A percentile compares a stretch with the other conserved stretches of the same genome.
These are phyloP conservation scores for Neurospora sp. DNA, from an alignment of 495 filamentous ascomycete genomes.

Conservation along the genomic window DNA sequence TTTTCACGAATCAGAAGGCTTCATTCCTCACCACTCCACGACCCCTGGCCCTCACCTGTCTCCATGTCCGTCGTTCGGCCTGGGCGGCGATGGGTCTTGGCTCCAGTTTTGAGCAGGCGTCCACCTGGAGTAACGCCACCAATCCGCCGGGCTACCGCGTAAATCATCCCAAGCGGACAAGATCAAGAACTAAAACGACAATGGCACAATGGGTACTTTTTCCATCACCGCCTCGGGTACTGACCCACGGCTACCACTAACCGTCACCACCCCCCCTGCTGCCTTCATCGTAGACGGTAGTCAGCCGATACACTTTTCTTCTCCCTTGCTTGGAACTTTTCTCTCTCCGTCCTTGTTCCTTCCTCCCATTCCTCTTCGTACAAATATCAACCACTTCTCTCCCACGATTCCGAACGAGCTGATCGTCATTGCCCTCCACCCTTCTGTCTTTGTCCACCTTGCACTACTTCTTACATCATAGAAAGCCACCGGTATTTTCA, in stretches of 20 bases:
- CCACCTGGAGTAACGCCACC: slow-evolving; percentile 16
- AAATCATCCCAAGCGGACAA: slow-evolving; percentile 1
- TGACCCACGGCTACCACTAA: slow-evolving; percentile 10
- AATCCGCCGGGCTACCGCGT: slow-evolving; percentile 6
- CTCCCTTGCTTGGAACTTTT: not conserved
- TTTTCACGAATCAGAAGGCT: slow-evolving; percentile 10
- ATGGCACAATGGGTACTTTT: slow-evolving; percentile 7
- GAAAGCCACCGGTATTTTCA: not conserved
- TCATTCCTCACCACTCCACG: slow-evolving; percentile 1
- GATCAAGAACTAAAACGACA: slow-evolving; percentile 6
- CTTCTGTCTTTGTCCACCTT: not conserved
- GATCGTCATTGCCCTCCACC: not conserved
- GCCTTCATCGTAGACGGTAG: slow-evolving; percentile 1
- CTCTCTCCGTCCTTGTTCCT: not conserved
- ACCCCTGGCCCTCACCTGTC: slow-evolving; percentile 8
- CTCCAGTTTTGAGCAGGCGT: slow-evolving; percentile 3
- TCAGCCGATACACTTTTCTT: not conserved
- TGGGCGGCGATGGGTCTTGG: slow-evolving; percentile 12
- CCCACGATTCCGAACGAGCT: not conserved
- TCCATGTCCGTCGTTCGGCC: slow-evolving; percentile 9
- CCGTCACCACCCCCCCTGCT: slow-evolving; percentile 10
- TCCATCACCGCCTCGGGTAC: slow-evolving; percentile 11
- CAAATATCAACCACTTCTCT: slow-evolving; percentile 21
- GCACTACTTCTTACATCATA: not conserved
- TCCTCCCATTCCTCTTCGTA: slow-evolving; percentile 12